A percentile compares a stretch with the other conserved stretches of the same genome.
These are phyloP conservation scores for Austroboletus eburneus DNA, from an alignment of 768 basidiomycete species.

Conservation along the genomic window DNA sequence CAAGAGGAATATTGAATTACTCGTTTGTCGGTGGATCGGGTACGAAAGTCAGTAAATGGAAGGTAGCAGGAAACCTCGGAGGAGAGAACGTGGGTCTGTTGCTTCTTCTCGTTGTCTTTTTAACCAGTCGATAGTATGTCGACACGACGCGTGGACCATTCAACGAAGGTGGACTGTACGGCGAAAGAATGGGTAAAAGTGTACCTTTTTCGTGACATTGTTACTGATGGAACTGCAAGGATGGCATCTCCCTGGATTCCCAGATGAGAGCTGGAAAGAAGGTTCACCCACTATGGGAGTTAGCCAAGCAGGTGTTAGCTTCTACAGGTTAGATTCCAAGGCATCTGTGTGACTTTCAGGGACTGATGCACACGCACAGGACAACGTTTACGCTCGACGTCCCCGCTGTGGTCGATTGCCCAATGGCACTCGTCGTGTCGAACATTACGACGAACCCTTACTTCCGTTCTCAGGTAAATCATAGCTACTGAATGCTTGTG, in stretches of 20 bases:
- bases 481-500: background rate
- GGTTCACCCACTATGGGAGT: conserved; percentile 41
- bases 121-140: conserved; percentile 32
- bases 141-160: conserved; percentile 51
- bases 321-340: conserved; percentile 38
- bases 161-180: conserved; percentile 58
- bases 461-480: conserved; percentile 35
- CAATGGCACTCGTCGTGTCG: conserved; percentile 41
- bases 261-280: conserved; percentile 43
- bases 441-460: conserved; percentile 42
- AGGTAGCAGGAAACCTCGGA: conserved; percentile 47
- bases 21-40: conserved; percentile 39
- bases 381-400: conserved; percentile 40
- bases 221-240: conserved; percentile 20
- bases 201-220: background rate
- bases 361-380: conserved; percentile 10
- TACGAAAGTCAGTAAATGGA: conserved; percentile 42
- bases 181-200: conserved; percentile 42
- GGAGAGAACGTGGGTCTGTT: conserved; percentile 38
- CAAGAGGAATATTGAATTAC: conserved; percentile 47
- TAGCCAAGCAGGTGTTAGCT: conserved; percentile 41
- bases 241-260: conserved; percentile 57
- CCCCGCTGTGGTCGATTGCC: conserved; percentile 45
- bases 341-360: background rate
- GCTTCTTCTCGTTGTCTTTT: background rate